Evolutionary conservation across 2,329 filamentous ascomycete species (phyloP).

Genomic region (Orbilia oligospora): DNA sequence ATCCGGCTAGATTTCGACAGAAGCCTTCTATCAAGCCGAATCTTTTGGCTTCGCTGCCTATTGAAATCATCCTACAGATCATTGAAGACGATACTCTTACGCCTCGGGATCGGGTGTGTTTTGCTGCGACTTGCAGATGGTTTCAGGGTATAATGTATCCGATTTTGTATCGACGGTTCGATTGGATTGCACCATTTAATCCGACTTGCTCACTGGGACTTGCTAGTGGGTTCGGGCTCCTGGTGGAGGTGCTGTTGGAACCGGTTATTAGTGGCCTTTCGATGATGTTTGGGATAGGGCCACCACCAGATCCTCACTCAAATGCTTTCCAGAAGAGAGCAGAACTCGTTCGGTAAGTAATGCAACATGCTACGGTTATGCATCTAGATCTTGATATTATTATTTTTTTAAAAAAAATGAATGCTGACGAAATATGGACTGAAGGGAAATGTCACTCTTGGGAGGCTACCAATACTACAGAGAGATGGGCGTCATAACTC

Average conservation of each 20-base stretch:
- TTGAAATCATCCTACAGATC: conserved; percentile 42
- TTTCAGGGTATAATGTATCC: conserved; percentile 37
- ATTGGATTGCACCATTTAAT: conserved; percentile 45
- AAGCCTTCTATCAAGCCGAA: neutral
- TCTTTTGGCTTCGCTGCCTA: conserved; percentile 22
- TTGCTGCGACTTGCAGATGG: conserved; percentile 34
- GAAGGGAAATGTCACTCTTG: conserved; percentile 41
- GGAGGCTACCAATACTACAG: conserved; percentile 52
- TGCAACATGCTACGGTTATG: too few species aligned
- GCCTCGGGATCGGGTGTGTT: conserved; percentile 29
- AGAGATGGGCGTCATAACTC: conserved; percentile 47
- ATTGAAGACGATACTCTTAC: conserved; percentile 24
- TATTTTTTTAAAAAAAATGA: neutral
- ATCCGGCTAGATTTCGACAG: conserved; percentile 31
- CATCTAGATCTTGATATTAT: too few species aligned
- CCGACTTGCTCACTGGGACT: conserved; percentile 15
- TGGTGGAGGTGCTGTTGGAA: conserved; percentile 36
- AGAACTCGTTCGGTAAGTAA: conserved; percentile 36
- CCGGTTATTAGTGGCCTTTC: conserved; percentile 29
- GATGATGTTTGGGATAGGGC: neutral
- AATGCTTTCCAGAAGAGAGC: conserved; percentile 28
- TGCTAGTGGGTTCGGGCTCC: conserved; percentile 19
- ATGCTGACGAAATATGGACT: neutral
- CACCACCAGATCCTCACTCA: conserved; percentile 23
- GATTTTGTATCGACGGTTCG: conserved; percentile 37